A percentile compares a stretch with the other conserved stretches of the same genome.
Evolutionary conservation across 23 red algal species (phyloP).

Genomic region (Gracilariopsis chorda): DNA sequence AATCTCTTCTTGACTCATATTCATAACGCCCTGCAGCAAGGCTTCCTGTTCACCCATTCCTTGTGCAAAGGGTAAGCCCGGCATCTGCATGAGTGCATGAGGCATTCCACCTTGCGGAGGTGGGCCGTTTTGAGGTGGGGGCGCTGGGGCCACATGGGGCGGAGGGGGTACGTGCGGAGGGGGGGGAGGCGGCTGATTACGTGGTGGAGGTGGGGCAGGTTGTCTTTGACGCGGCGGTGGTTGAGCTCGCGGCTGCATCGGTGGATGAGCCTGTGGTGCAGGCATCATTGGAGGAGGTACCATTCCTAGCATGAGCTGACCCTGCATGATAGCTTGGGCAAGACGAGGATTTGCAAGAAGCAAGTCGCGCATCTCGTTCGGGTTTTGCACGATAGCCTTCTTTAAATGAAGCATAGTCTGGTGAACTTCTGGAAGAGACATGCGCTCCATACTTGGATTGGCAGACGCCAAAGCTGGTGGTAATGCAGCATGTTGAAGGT

Average conservation of each 20-base stretch:
- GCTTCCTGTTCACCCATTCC: conserved; percentile 55
- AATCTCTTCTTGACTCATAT: conserved; percentile 77
- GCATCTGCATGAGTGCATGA: conserved; percentile 1
- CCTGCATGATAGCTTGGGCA: conserved; percentile 82
- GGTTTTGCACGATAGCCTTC: conserved; percentile 61
- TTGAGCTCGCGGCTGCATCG: conserved; percentile 7
- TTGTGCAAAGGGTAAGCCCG: not conserved
- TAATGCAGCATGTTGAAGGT: not conserved
- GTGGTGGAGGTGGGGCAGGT: not conserved
- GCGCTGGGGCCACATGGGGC: not conserved
- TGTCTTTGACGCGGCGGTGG: not conserved
- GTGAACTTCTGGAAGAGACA: conserved; percentile 67
- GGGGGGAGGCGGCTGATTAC: not conserved
- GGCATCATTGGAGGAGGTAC: conserved; percentile 59
- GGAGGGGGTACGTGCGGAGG: not conserved
- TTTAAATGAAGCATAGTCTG: conserved; percentile 87
- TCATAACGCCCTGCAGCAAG: conserved; percentile 70
- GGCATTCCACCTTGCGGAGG: conserved; percentile 5
- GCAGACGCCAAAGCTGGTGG: conserved; percentile 12
- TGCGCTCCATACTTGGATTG: conserved; percentile 49
- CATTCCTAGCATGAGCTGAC: conserved; percentile 87
- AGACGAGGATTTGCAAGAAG: conserved; percentile 70
- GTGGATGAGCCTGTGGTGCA: conserved; percentile 10
- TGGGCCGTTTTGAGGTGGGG: not conserved
- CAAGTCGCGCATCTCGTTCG: conserved; percentile 74